A percentile compares a stretch with the other conserved stretches of the same genome.
phyloP scores from a whole-genome alignment of 192 early-diverging fungal genomes.

The Coemansia sp. region DNA sequence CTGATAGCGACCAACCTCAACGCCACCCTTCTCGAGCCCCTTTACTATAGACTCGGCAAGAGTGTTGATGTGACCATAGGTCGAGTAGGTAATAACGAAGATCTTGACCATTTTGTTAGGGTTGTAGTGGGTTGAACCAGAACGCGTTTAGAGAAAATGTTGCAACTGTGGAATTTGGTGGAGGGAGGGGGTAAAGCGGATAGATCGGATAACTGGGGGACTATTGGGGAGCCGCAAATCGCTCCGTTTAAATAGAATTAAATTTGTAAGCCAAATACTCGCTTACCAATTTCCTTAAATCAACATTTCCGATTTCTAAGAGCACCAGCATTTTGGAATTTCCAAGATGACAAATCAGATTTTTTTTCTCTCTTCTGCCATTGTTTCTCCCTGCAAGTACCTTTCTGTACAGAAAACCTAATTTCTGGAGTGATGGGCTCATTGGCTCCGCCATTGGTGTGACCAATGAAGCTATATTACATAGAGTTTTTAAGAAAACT shows the following conservation, averaged over 20 bases:
- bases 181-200: background rate
- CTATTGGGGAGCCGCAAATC: background rate
- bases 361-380: too few relatives aligned
- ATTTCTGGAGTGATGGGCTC: too few relatives aligned
- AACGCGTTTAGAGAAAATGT: background rate
- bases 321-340: background rate
- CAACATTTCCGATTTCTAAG: background rate
- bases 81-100: conserved; percentile 70
- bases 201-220: background rate
- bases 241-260: background rate
- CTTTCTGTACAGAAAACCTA: too few relatives aligned
- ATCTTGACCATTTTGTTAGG: conserved; percentile 44
- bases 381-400: too few relatives aligned
- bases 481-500: too few relatives aligned
- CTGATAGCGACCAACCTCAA: too few relatives aligned
- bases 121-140: background rate
- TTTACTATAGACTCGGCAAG: too few relatives aligned
- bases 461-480: too few relatives aligned
- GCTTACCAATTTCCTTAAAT: conserved; percentile 5
- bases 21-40: too few relatives aligned
- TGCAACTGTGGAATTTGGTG: background rate
- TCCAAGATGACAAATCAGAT: background rate
- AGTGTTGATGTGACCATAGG: conserved; percentile 70
- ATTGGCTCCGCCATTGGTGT: too few relatives aligned
- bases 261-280: background rate